Base-by-base conservation (phyloP, 164 flowering plant genomes). In the Magnolia officinalis region DNA sequence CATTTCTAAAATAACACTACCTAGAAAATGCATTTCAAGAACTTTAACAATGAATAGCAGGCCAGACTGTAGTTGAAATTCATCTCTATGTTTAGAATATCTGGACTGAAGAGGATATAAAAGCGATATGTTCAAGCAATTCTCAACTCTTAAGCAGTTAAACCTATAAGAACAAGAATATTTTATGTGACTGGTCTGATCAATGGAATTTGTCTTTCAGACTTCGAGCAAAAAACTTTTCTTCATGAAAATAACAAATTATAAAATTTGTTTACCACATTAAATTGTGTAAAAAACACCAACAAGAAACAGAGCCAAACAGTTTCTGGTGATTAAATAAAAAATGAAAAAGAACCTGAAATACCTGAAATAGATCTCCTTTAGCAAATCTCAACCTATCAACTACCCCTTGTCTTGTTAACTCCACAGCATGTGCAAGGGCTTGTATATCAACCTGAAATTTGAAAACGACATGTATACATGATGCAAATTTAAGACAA, bases 351-450 rank as follows among this genome's bases (percentile, higher is more conserved):
- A 76, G 72, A 74, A 95, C 98, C 98, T 96, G 96, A 83, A 96
- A 96, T 74, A 98, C 99, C 79, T 81, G 92, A 72, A 84, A 85
- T 50, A 94, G 63, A 82, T 96, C 90, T 72, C 98, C 99, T 89
- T 89, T 93, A 18, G 97, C 86, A 86, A 91, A 88, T 80, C 87
- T 89, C 87, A 94, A 85, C 88, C 98, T 92, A 74, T 96, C 98
- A 78, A 96, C 82, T 50, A 98, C 98, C 37, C 96, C 95, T 84
- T 96, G 98, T 80, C 99, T 89, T 52, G 99, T 91, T 49, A 96
- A 91, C 85, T 93, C 96, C 58, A 96, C 99, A 78, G 98, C 99
- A 88, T 96, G 98, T 64, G 98, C 98, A 78, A 96, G 94, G 58
- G 98, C 98, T 86, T 96, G 99, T 81, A 96, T 88, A 81, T 94